These are phyloP conservation scores for Plasmodium relictum DNA, from an alignment of 169 alveolate genomes.

Conservation along the genomic window DNA sequence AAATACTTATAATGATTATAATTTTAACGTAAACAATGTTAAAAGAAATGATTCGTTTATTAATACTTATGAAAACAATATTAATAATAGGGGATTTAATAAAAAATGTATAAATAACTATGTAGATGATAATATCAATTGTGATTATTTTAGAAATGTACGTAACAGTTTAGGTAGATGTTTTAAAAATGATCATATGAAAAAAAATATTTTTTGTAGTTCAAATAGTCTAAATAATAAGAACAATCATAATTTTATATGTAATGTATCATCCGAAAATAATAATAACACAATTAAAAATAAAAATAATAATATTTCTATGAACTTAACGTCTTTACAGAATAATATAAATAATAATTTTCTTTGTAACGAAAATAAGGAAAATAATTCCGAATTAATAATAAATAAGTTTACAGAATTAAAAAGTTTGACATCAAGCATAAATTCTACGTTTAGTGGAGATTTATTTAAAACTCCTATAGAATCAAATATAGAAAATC, in stretches of 20 bases:
- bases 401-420: conserved; percentile 27
- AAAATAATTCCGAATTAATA: conserved; percentile 5
- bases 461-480: conserved; percentile 58
- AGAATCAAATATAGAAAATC: conserved; percentile 44
- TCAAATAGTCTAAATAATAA: conserved; percentile 13
- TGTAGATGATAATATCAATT: not conserved
- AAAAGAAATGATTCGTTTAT: conserved; percentile 68
- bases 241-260: not conserved
- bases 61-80: conserved; percentile 14
- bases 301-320: conserved; percentile 14
- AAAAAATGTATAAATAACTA: conserved; percentile 1
- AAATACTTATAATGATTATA: conserved; percentile 6
- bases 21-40: conserved; percentile 29
- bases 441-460: conserved; percentile 14
- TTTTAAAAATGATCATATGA: not conserved
- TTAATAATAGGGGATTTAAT: conserved; percentile 5
- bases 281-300: conserved; percentile 11
- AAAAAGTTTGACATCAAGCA: conserved; percentile 63
- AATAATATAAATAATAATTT: not conserved
- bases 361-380: conserved; percentile 1
- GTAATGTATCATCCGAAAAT: not conserved
- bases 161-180: not conserved
- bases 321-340: conserved; percentile 31
- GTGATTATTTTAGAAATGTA: not conserved
- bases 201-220: conserved; percentile 7